These are phyloP conservation scores for Aspergillus glaucus DNA, from an alignment of 2,329 filamentous ascomycete genomes.

Conservation along the genomic window DNA sequence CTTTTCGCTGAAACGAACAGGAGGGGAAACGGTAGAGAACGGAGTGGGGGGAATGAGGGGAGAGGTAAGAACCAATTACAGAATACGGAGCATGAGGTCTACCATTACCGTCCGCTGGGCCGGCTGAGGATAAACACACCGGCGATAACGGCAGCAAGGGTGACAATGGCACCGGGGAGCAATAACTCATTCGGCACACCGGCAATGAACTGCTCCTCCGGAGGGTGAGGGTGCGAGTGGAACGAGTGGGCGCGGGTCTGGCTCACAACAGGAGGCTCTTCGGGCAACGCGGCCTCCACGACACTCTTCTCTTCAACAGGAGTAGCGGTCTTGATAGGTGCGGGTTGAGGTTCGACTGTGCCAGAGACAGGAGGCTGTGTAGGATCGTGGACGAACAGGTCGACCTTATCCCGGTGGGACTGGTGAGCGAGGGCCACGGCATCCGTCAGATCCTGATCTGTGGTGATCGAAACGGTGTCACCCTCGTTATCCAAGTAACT, in stretches of 20 bases:
- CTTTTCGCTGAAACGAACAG: background rate
- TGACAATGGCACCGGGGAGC: conserved; percentile 87
- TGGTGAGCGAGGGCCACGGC: conserved; percentile 78
- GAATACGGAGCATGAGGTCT: background rate
- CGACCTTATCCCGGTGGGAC: conserved; percentile 80
- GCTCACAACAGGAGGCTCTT: conserved; percentile 35
- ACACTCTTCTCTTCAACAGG: conserved; percentile 43
- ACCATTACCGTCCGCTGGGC: conserved; percentile 43
- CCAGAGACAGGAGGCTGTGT: conserved; percentile 74
- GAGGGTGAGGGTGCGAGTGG: conserved; percentile 39
- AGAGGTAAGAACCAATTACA: background rate
- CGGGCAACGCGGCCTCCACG: conserved; percentile 51
- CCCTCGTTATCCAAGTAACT: conserved; percentile 97
- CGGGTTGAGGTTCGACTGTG: conserved; percentile 55
- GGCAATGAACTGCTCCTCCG: conserved; percentile 72
- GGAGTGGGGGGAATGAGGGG: background rate
- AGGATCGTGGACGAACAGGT: conserved; percentile 92
- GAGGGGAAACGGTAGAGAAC: background rate
- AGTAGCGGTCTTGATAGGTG: conserved; percentile 43
- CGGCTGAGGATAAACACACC: conserved; percentile 86
- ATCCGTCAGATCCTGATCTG: conserved; percentile 85
- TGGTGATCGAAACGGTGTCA: conserved; percentile 93
- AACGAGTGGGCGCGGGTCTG: conserved; percentile 36
- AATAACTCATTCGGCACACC: conserved; percentile 93
- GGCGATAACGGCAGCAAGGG: conserved; percentile 88